Evolutionary conservation across 2,329 filamentous ascomycete species (phyloP).

Genomic region (Xylariaceae sp.): DNA sequence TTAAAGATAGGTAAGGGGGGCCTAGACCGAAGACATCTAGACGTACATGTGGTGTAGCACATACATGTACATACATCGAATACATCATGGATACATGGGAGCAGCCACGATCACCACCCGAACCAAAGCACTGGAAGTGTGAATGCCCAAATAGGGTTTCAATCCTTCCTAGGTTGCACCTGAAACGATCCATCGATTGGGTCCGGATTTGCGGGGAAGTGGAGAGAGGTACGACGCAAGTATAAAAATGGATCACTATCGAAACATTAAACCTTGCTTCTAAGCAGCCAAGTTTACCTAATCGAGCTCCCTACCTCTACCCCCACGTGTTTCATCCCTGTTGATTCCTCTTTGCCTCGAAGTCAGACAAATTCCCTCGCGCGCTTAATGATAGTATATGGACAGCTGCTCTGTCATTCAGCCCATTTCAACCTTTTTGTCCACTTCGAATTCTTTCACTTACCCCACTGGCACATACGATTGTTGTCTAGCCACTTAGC

Average conservation of each 20-base stretch:
- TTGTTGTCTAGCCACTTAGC: background rate
- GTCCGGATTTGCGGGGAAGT: slow-evolving; percentile 26
- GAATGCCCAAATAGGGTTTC: background rate
- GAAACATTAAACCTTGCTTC: too few relatives aligned
- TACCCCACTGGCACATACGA: background rate
- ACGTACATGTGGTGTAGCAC: background rate
- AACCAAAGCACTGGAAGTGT: background rate
- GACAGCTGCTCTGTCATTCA: too few relatives aligned
- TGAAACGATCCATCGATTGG: background rate
- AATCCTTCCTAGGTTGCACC: background rate
- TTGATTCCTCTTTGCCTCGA: background rate
- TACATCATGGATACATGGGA: too few relatives aligned
- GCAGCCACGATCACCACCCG: background rate
- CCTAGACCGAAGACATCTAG: background rate
- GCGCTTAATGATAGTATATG: too few relatives aligned
- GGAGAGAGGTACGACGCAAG: slow-evolving; percentile 8
- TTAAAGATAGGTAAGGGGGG: too few relatives aligned
- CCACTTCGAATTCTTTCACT: too few relatives aligned
- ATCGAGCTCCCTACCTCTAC: background rate
- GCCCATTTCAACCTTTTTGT: too few relatives aligned
- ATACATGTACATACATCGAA: too few relatives aligned
- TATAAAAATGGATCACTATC: background rate
- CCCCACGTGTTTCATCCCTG: background rate
- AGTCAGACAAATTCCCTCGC: background rate
- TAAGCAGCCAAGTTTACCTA: too few relatives aligned